These are phyloP conservation scores for Aspergillus bridgeri DNA, from an alignment of 495 filamentous ascomycete species.

Conservation along the genomic window DNA sequence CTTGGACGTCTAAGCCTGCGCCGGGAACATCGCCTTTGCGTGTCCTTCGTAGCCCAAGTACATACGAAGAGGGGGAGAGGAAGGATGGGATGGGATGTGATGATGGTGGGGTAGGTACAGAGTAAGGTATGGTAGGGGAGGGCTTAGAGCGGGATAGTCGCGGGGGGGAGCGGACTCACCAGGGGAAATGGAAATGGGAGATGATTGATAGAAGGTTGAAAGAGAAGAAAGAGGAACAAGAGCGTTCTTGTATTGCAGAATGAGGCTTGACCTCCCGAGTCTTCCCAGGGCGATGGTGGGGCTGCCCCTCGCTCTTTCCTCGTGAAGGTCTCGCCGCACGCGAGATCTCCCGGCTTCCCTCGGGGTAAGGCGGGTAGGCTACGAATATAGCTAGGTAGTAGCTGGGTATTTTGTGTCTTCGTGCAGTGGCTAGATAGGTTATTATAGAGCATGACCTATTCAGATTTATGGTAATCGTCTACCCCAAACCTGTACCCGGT, in stretches of 20 bases:
- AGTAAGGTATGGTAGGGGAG: too few species aligned
- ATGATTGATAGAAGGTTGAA: background rate
- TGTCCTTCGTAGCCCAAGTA: background rate
- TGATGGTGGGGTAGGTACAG: too few species aligned
- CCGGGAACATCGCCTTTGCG: background rate
- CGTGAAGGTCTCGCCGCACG: slow-evolving; percentile 27
- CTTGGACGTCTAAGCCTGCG: background rate
- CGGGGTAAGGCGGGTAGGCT: slow-evolving; percentile 28
- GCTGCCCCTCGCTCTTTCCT: slow-evolving; percentile 14
- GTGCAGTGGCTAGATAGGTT: too few species aligned
- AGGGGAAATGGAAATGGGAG: background rate
- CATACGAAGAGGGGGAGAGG: background rate
- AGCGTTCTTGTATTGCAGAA: slow-evolving; percentile 7
- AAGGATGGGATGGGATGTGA: background rate
- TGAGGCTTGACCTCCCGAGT: background rate
- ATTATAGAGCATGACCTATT: too few species aligned
- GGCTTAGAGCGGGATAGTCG: too few species aligned
- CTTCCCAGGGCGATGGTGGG: slow-evolving; percentile 17
- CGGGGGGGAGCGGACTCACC: too few species aligned
- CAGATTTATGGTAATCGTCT: too few species aligned
- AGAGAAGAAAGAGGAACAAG: background rate
- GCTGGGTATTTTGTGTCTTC: too few species aligned
- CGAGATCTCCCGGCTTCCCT: slow-evolving; percentile 45
- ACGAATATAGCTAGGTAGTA: too few species aligned
- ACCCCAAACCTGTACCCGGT: too few species aligned